Evolutionary conservation across 768 basidiomycete species (phyloP), one percentile per base, ranked within the genome.

Genomic region (Boletellus sp.): DNA sequence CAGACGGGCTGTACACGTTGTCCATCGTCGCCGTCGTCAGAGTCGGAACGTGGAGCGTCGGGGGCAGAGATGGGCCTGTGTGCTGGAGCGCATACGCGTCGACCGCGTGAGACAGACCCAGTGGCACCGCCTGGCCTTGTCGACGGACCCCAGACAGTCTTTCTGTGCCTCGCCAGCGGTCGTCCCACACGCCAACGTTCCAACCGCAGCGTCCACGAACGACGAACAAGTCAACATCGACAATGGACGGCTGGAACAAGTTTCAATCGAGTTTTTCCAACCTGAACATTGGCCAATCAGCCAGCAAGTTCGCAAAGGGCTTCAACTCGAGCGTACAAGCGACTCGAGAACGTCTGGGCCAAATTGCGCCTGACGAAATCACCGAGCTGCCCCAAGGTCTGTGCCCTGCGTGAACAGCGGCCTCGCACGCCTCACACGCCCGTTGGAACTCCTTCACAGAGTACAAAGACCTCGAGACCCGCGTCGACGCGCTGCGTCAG

Each of bases 381-480:
- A 98, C 95, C 8, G 96, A 97, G 71, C 78, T 92, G 44, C 89
- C 90, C 22, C 85, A 90, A 72, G 92, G 90, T 87, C 23, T n/a
- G 70, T 65, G 8, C 38, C n/a, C 24, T 36, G 22, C 19, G 12
- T 28, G 2, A 36, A 13, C 11, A 16, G 23, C 5, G 3, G 15
- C 32, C 23, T 11, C 34, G 34, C 40, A 11, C 31, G 22, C 23
- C 23, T 42, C 36, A 39, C 48, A 17, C 38, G 13, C 33, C 46
- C 16, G 4, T 42, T 11, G 28, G 28, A 28, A 28, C 28, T 1
- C 35, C 35, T 20, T 54, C 10, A n/a, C 74, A 90, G 95, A 99
- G 69, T 99, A 98, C 78, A 94, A 86, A 62, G 91, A 95, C 65
- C 83, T 99, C 56, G 96, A 99, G 71, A 77, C 85, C 40, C 87